Percentiles rank a stretch among this genome's conserved stretches.
phyloP scores from a whole-genome alignment of 345 rosid genomes.

The Brassica nigra region DNA sequence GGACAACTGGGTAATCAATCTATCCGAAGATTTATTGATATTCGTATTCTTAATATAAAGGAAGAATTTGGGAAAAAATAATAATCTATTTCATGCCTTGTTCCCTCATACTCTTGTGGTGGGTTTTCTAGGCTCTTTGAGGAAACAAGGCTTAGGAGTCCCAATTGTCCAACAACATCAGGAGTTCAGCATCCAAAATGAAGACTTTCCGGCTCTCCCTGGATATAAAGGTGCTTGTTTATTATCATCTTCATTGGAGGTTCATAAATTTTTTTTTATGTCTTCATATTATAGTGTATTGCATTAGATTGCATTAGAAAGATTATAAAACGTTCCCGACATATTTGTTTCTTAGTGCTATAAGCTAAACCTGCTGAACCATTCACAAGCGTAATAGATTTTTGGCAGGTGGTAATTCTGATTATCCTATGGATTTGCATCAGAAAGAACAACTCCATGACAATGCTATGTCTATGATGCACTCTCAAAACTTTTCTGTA shows the following conservation, averaged over 20 bases:
- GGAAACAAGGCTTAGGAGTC: conserved; percentile 86
- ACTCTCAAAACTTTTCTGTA: conserved; percentile 94
- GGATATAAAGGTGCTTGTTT: conserved; percentile 85
- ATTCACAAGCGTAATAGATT: conserved; percentile 48
- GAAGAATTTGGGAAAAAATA: not conserved
- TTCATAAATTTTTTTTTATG: not conserved
- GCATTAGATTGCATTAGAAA: conserved; percentile 29
- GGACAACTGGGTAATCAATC: conserved; percentile 78
- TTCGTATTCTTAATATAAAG: conserved; percentile 23
- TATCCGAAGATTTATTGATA: conserved; percentile 12
- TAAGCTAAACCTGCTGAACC: conserved; percentile 30
- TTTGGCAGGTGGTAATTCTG: conserved; percentile 89
- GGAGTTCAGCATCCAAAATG: conserved; percentile 99
- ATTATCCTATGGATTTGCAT: conserved; percentile 87
- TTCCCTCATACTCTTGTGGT: conserved; percentile 38
- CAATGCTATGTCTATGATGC: conserved; percentile 93
- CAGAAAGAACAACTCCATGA: conserved; percentile 97
- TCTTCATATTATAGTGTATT: conserved; percentile 9
- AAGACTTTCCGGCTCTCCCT: conserved; percentile 99
- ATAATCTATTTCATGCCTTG: conserved; percentile 14
- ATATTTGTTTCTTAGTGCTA: conserved; percentile 12
- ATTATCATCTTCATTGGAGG: conserved; percentile 6
- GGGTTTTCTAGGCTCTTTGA: conserved; percentile 66
- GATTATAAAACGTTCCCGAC: conserved; percentile 9
- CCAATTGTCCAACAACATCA: conserved; percentile 96